Base-by-base conservation (phyloP, 1,139 yeast genomes). In the Scheffersomyces parashehatae region DNA sequence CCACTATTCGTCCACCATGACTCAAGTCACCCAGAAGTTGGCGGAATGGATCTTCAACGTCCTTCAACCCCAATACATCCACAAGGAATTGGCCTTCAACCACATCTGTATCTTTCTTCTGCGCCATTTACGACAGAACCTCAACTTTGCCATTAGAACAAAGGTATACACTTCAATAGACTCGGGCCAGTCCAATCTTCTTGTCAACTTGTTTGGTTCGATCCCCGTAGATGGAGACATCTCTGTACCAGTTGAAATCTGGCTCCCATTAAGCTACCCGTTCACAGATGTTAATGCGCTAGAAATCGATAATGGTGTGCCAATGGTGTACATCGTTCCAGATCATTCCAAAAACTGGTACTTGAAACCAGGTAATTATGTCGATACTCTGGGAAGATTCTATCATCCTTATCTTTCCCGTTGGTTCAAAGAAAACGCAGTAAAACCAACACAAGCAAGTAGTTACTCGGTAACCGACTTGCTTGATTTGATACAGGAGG, bases 251-350 rank as follows among this genome's bases (percentile, higher is more conserved):
- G 60, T 88, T 10, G 82, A 82, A 46, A 65, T 90, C 3, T 90
- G 96, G 96, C 58, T 91, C 1, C 96, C 96, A 0, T 73, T 75
- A 32, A 68, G 73, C 26, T 88, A 88, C 55, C 96, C 97, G 0
- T 31, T 20, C 13, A 14, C 15, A 14, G 10, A 15, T 5, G 15
- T 14, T 8, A 24, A 35, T 13, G 5, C 42, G 1, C 52, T 51
- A 14, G 50, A 48, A 4, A 56, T 52, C n/a, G 42, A 44, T 9
- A 55, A 56, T 35, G 73, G 73, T 3, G 75, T 83, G 1, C 97
- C 97, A 0, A 56, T 81, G 16, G 76, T 81, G 0, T 85, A 73
- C 57, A 79, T 89, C 6, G 70, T 75, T 24, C 82, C 86, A 0
- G 71, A 73, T 35, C 70, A 69, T 35, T 42, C 56, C 16, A 50